phyloP scores from a whole-genome alignment of 148 eudicot species.

The Chenopodium album region DNA sequence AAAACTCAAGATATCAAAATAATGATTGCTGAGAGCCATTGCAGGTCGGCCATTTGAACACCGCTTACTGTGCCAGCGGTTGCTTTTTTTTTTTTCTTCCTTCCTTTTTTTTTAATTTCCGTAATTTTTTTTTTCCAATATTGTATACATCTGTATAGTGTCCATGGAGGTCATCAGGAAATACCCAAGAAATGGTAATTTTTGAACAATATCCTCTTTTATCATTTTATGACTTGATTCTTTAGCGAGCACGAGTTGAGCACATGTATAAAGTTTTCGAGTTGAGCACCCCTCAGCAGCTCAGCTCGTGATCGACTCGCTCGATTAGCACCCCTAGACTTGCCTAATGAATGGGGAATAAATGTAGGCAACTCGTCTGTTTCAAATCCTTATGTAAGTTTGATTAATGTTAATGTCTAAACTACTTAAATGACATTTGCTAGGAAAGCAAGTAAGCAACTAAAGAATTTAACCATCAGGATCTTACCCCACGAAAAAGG shows the following conservation, averaged over 20 bases:
- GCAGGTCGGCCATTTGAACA: too few relatives aligned
- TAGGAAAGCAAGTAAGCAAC: conserved; percentile 5
- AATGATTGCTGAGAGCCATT: too few relatives aligned
- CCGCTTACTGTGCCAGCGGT: too few relatives aligned
- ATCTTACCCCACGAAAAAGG: neutral
- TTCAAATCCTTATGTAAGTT: neutral
- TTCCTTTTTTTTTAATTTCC: neutral
- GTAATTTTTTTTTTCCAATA: too few relatives aligned
- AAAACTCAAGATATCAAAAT: too few relatives aligned
- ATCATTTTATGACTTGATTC: too few relatives aligned
- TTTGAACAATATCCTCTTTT: neutral
- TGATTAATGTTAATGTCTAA: neutral
- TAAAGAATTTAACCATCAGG: neutral
- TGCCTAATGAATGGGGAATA: neutral
- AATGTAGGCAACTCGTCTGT: neutral
- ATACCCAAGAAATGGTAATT: neutral
- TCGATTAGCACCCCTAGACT: too few relatives aligned
- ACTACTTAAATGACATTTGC: neutral
- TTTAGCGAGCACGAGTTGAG: too few relatives aligned
- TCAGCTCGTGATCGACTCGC: too few relatives aligned
- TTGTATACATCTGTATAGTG: neutral
- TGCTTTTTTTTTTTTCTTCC: too few relatives aligned
- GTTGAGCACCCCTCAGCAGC: too few relatives aligned
- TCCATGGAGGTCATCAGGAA: neutral
- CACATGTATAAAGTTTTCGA: too few relatives aligned